Percentiles rank a stretch among this genome's conserved stretches.
Evolutionary conservation across 345 rosid species (phyloP).

Genomic region (Triadica sebifera): DNA sequence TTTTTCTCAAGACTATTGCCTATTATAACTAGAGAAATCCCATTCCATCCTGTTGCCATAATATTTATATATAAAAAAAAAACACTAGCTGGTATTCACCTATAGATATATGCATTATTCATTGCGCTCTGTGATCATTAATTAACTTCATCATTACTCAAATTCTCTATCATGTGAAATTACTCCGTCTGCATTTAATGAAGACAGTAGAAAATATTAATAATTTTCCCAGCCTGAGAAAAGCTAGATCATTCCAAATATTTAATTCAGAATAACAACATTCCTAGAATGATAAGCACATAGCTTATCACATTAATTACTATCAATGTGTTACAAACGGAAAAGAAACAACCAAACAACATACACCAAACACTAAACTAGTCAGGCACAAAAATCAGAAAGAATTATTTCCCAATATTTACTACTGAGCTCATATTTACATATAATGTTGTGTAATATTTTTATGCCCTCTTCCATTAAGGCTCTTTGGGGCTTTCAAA

Average conservation of each 20-base stretch:
- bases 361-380: too few relatives aligned
- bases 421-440: background rate
- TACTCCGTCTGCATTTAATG: constrained; percentile 38
- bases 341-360: background rate
- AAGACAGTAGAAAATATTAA: background rate
- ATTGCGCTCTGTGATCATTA: constrained; percentile 8
- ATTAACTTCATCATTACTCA: background rate
- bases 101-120: constrained; percentile 1
- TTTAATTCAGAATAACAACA: background rate
- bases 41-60: too few relatives aligned
- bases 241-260: too few relatives aligned
- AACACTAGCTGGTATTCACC: constrained; percentile 12
- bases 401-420: constrained; percentile 39
- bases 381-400: constrained; percentile 37
- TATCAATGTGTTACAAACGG: background rate
- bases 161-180: constrained; percentile 5
- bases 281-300: background rate
- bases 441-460: background rate
- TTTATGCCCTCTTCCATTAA: background rate
- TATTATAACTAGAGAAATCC: too few relatives aligned
- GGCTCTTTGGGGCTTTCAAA: background rate
- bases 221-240: background rate
- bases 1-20: too few relatives aligned
- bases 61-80: background rate
- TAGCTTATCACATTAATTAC: background rate